Percentiles rank a stretch among this genome's conserved stretches.
Evolutionary conservation across 805 yeast species (phyloP).

Genomic region (Metschnikowia aberdeeniae): DNA sequence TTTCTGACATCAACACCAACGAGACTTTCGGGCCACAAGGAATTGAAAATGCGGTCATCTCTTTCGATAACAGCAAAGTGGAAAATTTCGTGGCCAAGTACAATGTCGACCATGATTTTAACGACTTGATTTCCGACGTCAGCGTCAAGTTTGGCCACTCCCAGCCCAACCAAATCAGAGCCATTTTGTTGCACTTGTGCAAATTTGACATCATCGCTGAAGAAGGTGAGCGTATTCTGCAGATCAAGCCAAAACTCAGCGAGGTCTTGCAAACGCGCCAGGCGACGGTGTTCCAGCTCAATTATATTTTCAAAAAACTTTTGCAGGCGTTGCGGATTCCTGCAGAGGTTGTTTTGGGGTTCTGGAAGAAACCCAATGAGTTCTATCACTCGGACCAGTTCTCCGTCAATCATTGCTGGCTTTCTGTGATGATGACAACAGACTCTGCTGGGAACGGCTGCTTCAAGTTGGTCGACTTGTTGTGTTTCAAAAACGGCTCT

Average conservation of each 20-base stretch:
- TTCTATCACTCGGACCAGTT: slow-evolving; percentile 47
- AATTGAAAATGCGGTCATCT: slow-evolving; percentile 4
- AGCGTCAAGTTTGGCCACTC: slow-evolving; percentile 34
- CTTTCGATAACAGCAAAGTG: slow-evolving; percentile 24
- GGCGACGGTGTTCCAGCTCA: slow-evolving; percentile 68
- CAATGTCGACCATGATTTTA: slow-evolving; percentile 28
- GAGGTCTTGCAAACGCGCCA: slow-evolving; percentile 44
- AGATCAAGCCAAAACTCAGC: slow-evolving; percentile 37
- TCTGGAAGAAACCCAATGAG: slow-evolving; percentile 73
- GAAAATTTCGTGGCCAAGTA: slow-evolving; percentile 33
- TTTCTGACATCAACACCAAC: slow-evolving; percentile 40
- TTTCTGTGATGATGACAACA: slow-evolving; percentile 71
- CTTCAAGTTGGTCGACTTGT: slow-evolving; percentile 73
- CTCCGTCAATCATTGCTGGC: slow-evolving; percentile 82
- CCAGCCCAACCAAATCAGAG: slow-evolving; percentile 53
- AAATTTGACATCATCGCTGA: slow-evolving; percentile 45
- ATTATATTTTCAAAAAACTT: slow-evolving; percentile 70
- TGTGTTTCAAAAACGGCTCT: slow-evolving; percentile 32
- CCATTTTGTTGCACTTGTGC: slow-evolving; percentile 65
- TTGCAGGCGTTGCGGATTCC: slow-evolving; percentile 66
- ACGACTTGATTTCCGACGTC: slow-evolving; percentile 40
- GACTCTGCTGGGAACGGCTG: slow-evolving; percentile 24
- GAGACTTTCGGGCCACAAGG: slow-evolving; percentile 28
- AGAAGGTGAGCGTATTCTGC: slow-evolving; percentile 34
- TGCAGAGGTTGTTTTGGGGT: slow-evolving; percentile 76